phyloP scores from a whole-genome alignment of 2,329 filamentous ascomycete genomes.

The Penicillium fuscoglaucum region DNA sequence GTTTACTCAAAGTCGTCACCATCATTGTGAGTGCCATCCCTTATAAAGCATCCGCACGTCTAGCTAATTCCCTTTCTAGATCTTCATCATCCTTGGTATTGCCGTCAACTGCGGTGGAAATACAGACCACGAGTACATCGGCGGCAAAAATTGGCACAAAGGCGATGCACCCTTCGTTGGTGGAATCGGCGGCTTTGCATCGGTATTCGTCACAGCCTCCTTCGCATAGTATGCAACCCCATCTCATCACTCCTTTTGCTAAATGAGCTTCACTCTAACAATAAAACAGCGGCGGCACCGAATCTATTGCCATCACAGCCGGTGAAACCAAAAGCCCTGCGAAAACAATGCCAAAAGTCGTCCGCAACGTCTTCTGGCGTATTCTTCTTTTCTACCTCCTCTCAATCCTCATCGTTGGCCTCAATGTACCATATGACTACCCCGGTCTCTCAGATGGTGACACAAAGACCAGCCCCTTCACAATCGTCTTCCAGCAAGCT shows the following conservation, averaged over 20 bases:
- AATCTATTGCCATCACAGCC: constrained; percentile 66
- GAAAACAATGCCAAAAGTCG: constrained; percentile 61
- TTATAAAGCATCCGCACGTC: not conserved
- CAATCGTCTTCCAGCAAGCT: constrained; percentile 61
- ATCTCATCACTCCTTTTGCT: not conserved
- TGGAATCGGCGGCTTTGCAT: constrained; percentile 66
- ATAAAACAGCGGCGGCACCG: constrained; percentile 54
- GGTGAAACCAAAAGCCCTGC: constrained; percentile 65
- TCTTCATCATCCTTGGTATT: constrained; percentile 65
- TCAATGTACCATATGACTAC: constrained; percentile 60
- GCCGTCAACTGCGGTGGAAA: constrained; percentile 62
- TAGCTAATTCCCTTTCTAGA: constrained; percentile 30
- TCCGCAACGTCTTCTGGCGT: constrained; percentile 67
- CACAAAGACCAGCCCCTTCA: constrained; percentile 56
- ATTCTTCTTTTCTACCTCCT: constrained; percentile 58
- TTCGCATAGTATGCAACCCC: constrained; percentile 54
- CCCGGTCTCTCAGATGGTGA: constrained; percentile 46
- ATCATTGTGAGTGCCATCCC: constrained; percentile 37
- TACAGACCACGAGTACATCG: constrained; percentile 55
- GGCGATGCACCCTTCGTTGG: constrained; percentile 64
- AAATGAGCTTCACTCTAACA: not conserved
- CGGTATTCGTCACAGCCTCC: constrained; percentile 62
- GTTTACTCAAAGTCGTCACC: constrained; percentile 44
- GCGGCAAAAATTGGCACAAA: constrained; percentile 58
- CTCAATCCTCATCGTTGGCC: constrained; percentile 56